Percentiles rank a stretch among this genome's conserved stretches.
Evolutionary conservation across 257 asterid species (phyloP).

Genomic region (Fraxinus excelsior): DNA sequence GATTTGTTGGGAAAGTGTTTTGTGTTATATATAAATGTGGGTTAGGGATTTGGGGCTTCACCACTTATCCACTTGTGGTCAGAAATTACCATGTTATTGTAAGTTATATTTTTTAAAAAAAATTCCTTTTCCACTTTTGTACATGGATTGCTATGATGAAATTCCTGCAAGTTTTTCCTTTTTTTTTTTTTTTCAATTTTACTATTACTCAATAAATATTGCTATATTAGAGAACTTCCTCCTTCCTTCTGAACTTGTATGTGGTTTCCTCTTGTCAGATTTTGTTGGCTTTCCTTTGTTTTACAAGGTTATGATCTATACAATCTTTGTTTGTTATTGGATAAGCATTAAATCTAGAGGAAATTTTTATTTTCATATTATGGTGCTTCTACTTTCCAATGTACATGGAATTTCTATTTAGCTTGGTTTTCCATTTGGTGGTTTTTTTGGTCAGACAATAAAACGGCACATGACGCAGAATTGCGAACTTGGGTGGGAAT

Average conservation of each 20-base stretch:
- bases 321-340: too few relatives aligned
- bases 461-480: conserved; percentile 90
- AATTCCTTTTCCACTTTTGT: neutral
- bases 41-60: too few relatives aligned
- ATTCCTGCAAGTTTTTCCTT: neutral
- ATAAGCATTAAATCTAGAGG: neutral
- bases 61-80: too few relatives aligned
- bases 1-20: too few relatives aligned
- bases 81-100: too few relatives aligned
- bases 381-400: conserved; percentile 4
- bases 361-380: neutral
- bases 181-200: neutral
- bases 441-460: conserved; percentile 53
- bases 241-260: neutral
- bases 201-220: conserved; percentile 1
- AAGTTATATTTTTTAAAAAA: too few relatives aligned
- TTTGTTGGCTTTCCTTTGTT: neutral
- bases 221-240: neutral
- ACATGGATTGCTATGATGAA: neutral
- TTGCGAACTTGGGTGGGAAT: conserved; percentile 75
- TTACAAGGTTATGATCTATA: neutral
- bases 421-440: conserved; percentile 14
- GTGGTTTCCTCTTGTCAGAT: neutral
- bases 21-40: too few relatives aligned
- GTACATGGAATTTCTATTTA: conserved; percentile 4